These are phyloP conservation scores for Colletotrichum tamarilloi DNA, from an alignment of 2,329 filamentous ascomycete species.

Conservation along the genomic window DNA sequence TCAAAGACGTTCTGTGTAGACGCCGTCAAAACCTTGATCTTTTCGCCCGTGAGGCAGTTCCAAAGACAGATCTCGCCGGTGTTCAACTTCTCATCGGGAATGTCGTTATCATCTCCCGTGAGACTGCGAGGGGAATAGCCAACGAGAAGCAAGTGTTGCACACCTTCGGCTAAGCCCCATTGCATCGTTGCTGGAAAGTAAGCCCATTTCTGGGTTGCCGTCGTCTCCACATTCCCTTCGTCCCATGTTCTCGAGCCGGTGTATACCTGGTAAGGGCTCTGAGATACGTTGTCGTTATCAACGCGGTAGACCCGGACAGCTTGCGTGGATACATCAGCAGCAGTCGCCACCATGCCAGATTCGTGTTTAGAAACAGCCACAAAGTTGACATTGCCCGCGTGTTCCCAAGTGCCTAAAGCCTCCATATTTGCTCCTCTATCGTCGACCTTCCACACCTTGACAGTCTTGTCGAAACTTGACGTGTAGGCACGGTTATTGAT, in stretches of 20 bases:
- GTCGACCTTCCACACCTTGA: constrained; percentile 67
- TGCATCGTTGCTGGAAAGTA: constrained; percentile 73
- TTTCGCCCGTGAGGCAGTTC: constrained; percentile 58
- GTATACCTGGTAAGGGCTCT: constrained; percentile 50
- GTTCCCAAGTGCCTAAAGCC: constrained; percentile 62
- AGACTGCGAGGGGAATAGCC: constrained; percentile 71
- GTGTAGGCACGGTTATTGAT: constrained; percentile 62
- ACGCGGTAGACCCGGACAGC: constrained; percentile 70
- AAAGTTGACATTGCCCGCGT: constrained; percentile 71
- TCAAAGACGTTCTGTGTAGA: constrained; percentile 73
- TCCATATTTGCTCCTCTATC: constrained; percentile 54
- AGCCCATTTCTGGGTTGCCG: constrained; percentile 60
- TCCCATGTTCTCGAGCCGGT: constrained; percentile 50
- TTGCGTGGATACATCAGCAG: constrained; percentile 63
- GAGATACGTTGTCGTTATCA: constrained; percentile 46
- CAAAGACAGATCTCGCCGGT: constrained; percentile 71
- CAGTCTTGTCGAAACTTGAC: constrained; percentile 70
- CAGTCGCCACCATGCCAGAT: constrained; percentile 66
- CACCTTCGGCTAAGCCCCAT: constrained; percentile 62
- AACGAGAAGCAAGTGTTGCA: constrained; percentile 66
- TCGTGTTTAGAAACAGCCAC: constrained; percentile 64
- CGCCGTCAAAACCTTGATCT: constrained; percentile 61
- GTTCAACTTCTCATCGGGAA: constrained; percentile 67
- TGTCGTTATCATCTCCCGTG: constrained; percentile 64
- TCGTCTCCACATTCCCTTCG: constrained; percentile 45